Evolutionary conservation across 2,329 filamentous ascomycete species (phyloP).

Genomic region (Gnomoniopsis smithogilvyi): DNA sequence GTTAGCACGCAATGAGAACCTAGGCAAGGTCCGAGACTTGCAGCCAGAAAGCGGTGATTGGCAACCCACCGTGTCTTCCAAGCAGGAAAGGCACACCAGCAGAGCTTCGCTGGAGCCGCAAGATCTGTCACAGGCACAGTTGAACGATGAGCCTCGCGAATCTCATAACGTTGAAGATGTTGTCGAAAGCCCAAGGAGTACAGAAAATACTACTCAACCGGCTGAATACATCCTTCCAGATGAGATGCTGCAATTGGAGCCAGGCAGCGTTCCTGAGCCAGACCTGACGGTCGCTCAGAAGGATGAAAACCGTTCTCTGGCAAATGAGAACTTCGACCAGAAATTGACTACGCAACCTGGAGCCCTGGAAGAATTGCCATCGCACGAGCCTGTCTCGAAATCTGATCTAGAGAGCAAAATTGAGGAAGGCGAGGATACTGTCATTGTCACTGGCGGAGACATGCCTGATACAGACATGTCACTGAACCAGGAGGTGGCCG

Average conservation of each 20-base stretch:
- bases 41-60: slow-evolving; percentile 22
- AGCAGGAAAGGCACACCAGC: slow-evolving; percentile 26
- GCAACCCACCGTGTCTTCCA: slow-evolving; percentile 24
- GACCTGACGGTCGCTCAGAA: neutral
- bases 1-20: neutral
- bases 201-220: neutral
- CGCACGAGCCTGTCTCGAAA: neutral
- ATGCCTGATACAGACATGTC: neutral
- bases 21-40: neutral
- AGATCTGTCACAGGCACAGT: slow-evolving; percentile 7
- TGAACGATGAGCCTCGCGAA: slow-evolving; percentile 3
- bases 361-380: neutral
- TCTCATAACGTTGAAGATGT: neutral
- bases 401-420: neutral
- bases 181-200: neutral
- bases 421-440: neutral
- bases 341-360: neutral
- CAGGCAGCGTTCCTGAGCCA: neutral
- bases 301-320: neutral
- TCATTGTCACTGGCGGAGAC: neutral
- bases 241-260: neutral
- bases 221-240: neutral
- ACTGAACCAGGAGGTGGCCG: neutral
- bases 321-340: neutral
- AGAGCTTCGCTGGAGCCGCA: slow-evolving; percentile 16